A percentile compares a stretch with the other conserved stretches of the same genome.
phyloP scores from a whole-genome alignment of 1,284 basidiomycete genomes.

The Laetiporus sulphureus region DNA sequence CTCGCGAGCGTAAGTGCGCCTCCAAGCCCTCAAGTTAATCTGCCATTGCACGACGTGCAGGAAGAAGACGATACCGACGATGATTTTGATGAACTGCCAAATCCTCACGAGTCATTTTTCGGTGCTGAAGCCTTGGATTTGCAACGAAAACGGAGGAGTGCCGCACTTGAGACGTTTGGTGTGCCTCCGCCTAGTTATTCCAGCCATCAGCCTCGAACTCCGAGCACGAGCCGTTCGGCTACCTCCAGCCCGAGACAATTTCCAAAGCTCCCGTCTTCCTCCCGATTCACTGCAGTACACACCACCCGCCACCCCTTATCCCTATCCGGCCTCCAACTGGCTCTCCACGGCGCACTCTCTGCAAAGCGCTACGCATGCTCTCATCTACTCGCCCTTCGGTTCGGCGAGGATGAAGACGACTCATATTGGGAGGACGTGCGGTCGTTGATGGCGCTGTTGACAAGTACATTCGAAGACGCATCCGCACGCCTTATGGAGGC shows the following conservation, averaged over 20 bases:
- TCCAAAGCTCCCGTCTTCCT: constrained; percentile 20
- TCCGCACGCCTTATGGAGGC: constrained; percentile 52
- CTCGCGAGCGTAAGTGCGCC: constrained; percentile 37
- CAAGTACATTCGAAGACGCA: constrained; percentile 58
- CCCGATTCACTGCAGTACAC: constrained; percentile 52
- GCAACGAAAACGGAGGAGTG: constrained; percentile 43
- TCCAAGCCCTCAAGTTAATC: constrained; percentile 32
- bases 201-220: constrained; percentile 11
- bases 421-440: constrained; percentile 78
- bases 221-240: too few relatives aligned
- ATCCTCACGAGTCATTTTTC: constrained; percentile 32
- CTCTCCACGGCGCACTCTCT: constrained; percentile 55
- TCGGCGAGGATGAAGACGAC: constrained; percentile 47
- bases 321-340: constrained; percentile 49
- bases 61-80: constrained; percentile 23
- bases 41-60: constrained; percentile 30
- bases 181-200: constrained; percentile 21
- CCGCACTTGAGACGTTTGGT: constrained; percentile 42
- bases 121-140: constrained; percentile 55
- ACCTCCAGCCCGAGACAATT: constrained; percentile 8
- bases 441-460: constrained; percentile 61
- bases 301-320: constrained; percentile 59
- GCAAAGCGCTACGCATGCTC: constrained; percentile 71
- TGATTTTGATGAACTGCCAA: constrained; percentile 5
- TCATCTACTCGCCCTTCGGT: constrained; percentile 69